A percentile compares a stretch with the other conserved stretches of the same genome.
Conservation (phyloP, 495 filamentous ascomycete genomes). For the Schizothecium vesticola region DNA sequence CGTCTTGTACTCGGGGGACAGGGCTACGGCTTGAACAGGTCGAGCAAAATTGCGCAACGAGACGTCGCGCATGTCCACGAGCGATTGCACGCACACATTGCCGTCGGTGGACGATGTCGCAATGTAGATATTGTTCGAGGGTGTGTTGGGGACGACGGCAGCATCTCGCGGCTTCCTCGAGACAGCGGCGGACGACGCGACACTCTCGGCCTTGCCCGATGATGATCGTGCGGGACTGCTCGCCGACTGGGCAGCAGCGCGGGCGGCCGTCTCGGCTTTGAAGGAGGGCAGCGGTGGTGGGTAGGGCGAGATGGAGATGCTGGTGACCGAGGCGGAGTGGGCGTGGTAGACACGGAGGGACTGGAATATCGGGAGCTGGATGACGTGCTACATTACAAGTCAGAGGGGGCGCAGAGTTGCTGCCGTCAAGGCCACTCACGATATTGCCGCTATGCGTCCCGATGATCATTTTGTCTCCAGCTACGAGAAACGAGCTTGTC, state of each 20-base stretch:
- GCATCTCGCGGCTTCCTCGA: constrained; percentile 44
- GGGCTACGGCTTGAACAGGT: constrained; percentile 79
- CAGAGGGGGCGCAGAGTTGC: constrained; percentile 3
- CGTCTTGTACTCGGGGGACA: constrained; percentile 88
- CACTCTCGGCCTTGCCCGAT: constrained; percentile 42
- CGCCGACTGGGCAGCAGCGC: constrained; percentile 39
- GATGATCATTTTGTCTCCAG: constrained; percentile 94
- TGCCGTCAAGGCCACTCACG: constrained; percentile 47
- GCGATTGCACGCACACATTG: constrained; percentile 80
- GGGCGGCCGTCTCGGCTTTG: constrained; percentile 48
- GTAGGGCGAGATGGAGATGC: constrained; percentile 84
- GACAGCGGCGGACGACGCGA: constrained; percentile 47
- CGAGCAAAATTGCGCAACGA: constrained; percentile 87
- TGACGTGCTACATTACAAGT: constrained; percentile 60
- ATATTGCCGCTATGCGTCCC: constrained; percentile 98
- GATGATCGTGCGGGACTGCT: constrained; percentile 33
- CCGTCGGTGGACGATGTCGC: constrained; percentile 93
- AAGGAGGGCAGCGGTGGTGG: constrained; percentile 64
- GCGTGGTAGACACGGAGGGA: constrained; percentile 79
- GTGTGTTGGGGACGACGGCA: constrained; percentile 54
- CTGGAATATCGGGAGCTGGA: constrained; percentile 75
- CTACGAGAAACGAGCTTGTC: constrained; percentile 81
- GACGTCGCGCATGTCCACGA: constrained; percentile 71
- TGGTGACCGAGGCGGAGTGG: constrained; percentile 84
- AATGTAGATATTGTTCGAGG: constrained; percentile 85